phyloP scores from a whole-genome alignment of 129 eudicot genomes.

The carrot (Daucus carota) region DNA sequence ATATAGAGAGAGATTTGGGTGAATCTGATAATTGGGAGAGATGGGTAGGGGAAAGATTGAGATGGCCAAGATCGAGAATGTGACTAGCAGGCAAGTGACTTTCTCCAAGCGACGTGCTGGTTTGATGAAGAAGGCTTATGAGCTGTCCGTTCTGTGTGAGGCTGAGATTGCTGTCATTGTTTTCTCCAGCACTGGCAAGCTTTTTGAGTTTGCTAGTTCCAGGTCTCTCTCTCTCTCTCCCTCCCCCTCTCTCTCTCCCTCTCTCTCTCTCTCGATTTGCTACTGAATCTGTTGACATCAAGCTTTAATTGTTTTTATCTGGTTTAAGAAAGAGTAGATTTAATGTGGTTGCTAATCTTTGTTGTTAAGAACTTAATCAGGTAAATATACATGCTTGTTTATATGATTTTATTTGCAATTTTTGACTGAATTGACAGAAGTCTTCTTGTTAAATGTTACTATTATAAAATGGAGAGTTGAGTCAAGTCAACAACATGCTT shows the following conservation, averaged over 20 bases:
- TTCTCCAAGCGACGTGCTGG: neutral
- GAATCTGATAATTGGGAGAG: neutral
- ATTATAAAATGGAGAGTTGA: too few relatives aligned
- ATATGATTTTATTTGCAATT: neutral
- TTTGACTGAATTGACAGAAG: neutral
- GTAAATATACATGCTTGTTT: neutral
- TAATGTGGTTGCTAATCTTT: neutral
- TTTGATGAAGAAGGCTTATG: neutral
- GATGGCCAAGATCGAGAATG: neutral
- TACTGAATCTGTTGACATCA: neutral
- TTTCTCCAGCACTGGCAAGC: neutral
- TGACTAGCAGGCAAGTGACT: neutral
- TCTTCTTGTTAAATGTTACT: too few relatives aligned
- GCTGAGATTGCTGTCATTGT: neutral
- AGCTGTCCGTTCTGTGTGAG: neutral
- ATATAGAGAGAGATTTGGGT: neutral
- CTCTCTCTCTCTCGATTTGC: too few relatives aligned
- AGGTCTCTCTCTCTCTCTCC: neutral
- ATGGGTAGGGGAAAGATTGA: conserved; percentile 9
- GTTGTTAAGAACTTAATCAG: neutral
- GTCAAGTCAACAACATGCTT: too few relatives aligned
- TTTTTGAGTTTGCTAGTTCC: neutral
- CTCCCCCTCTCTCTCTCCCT: neutral
- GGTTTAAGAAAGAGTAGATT: neutral
- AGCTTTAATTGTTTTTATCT: neutral